Evolutionary conservation across 371 early-diverging fungal genomes (phyloP).

Genomic region (Mortierella sp.): DNA sequence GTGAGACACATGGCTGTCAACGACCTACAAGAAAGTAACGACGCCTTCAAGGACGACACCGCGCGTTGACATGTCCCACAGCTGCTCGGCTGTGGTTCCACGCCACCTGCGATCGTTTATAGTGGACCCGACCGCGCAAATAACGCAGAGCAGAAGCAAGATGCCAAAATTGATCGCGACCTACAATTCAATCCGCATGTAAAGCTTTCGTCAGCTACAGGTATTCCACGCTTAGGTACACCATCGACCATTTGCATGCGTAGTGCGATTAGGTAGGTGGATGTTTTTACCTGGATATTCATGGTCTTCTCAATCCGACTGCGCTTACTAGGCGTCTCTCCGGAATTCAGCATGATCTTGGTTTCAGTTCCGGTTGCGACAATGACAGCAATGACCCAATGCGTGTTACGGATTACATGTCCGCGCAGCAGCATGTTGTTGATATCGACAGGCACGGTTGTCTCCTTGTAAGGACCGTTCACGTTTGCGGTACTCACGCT

Average conservation of each 20-base stretch:
- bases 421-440: constrained; percentile 93
- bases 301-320: constrained; percentile 91
- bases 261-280: neutral
- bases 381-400: constrained; percentile 87
- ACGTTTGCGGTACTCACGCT: neutral
- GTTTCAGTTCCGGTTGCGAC: constrained; percentile 93
- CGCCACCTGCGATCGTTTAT: constrained; percentile 58
- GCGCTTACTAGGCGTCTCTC: constrained; percentile 87
- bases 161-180: constrained; percentile 83
- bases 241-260: neutral
- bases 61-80: constrained; percentile 55
- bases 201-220: neutral
- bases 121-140: constrained; percentile 77
- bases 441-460: constrained; percentile 74
- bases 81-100: constrained; percentile 36
- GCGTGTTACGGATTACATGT: constrained; percentile 89
- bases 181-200: constrained; percentile 33
- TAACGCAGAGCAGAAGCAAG: constrained; percentile 75
- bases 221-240: neutral
- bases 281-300: constrained; percentile 82
- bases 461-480: constrained; percentile 48
- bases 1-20: neutral
- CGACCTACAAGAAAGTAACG: constrained; percentile 68
- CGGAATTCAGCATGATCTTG: constrained; percentile 91
- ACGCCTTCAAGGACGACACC: constrained; percentile 60